Base-by-base conservation (phyloP, 129 eudicot species). In the Centella asiatica region DNA sequence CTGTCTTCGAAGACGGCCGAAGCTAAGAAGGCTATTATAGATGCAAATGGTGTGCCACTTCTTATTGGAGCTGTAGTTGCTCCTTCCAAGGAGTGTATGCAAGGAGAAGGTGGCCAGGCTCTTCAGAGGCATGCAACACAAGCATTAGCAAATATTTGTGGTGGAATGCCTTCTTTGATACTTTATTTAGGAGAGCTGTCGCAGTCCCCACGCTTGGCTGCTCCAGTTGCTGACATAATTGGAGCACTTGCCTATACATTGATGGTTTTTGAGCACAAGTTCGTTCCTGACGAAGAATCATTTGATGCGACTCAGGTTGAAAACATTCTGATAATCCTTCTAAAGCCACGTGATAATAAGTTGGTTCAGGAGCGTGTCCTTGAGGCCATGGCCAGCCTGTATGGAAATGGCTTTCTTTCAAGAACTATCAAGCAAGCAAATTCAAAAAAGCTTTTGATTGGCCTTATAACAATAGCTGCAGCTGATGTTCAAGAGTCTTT, bases 221-320 rank as follows among this genome's bases (percentile, higher is more conserved):
- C 86, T 74, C 88, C 88, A 20, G 80, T 83, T 65, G 76, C 86
- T 64, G 95, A 87, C 74, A 78, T 81, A 27, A 78, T 87, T 33
- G 95, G 95, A 51, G 80, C 95, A 53, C 88, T 87, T 49, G 95
- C 95, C 53, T 87, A 83, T 80, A 24, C 78, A 54, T 69, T 87
- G 57, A 83, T 81, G 85, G 74, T 81, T 22, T 83, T 78, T 65
- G 74, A 70, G 72, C 78, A 71, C 45, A 73, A 52, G 62, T 61
- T 63, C 31, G 62, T 45, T 45, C 24, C 25, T 22, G 84, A 73
- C 47, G 87, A 77, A 57, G 88, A 78, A 51, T 61, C 70, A 33
- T 69, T 83, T 69, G 74, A 80, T 55, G 82, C 84, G 22, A 72
- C 62, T 27, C 37, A 74, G 71, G 56, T 81, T 15, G 95, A 87